Conservation (phyloP, 371 early-diverging fungal species). For the Zopfochytrium polystomum region DNA sequence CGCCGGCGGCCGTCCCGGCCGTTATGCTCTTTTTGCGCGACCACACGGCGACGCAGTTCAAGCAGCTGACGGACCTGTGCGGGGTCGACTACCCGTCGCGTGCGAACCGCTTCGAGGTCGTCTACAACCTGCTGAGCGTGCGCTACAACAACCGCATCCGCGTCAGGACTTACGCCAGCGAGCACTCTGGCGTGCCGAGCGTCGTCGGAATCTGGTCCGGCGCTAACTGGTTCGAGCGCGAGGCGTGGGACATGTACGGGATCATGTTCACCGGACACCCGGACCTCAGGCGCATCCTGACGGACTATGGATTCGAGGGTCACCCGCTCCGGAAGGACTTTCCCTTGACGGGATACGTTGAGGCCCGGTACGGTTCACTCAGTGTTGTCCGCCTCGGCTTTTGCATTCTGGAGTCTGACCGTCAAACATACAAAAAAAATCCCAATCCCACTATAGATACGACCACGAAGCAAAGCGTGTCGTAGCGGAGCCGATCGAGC, state of each 20-base stretch:
- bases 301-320: slow-evolving; percentile 97
- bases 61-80: slow-evolving; percentile 82
- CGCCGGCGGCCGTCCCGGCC: slow-evolving; percentile 75
- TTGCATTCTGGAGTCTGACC: no score
- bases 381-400: background rate
- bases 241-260: slow-evolving; percentile 98
- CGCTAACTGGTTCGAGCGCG: slow-evolving; percentile 98
- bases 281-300: slow-evolving; percentile 91
- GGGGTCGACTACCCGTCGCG: slow-evolving; percentile 91
- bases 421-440: no score
- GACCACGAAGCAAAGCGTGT: slow-evolving; percentile 97
- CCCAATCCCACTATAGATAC: no score
- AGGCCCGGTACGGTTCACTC: slow-evolving; percentile 68
- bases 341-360: slow-evolving; percentile 93
- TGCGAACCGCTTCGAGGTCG: slow-evolving; percentile 91
- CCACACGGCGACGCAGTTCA: slow-evolving; percentile 89
- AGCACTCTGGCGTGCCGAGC: slow-evolving; percentile 86
- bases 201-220: slow-evolving; percentile 63
- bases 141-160: slow-evolving; percentile 91
- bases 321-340: slow-evolving; percentile 97
- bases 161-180: slow-evolving; percentile 94
- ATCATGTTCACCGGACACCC: slow-evolving; percentile 94
- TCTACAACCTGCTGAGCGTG: slow-evolving; percentile 87
- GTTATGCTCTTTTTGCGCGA: slow-evolving; percentile 88
- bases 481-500: slow-evolving; percentile 90